A percentile compares a stretch with the other conserved stretches of the same genome.
These are phyloP conservation scores for Moesziomyces globuligerus DNA, from an alignment of 1,284 basidiomycete genomes.

Conservation along the genomic window DNA sequence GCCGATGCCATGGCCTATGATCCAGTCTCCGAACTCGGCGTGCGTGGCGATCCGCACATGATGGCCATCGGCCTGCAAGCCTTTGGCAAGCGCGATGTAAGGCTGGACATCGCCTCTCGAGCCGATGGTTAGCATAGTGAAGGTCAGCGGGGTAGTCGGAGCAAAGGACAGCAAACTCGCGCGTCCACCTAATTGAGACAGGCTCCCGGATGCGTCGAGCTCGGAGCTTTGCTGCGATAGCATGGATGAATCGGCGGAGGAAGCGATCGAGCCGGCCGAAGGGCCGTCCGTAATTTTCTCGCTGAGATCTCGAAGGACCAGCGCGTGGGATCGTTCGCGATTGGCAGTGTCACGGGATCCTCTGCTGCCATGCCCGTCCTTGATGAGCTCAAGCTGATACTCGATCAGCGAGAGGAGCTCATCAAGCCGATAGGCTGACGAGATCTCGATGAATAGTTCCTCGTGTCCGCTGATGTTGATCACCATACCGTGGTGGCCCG, in stretches of 20 bases:
- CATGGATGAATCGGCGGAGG: slow-evolving; percentile 37
- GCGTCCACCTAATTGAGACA: slow-evolving; percentile 31
- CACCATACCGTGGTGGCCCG: slow-evolving; percentile 86
- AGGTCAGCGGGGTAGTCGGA: slow-evolving; percentile 43
- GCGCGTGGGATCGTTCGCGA: slow-evolving; percentile 46
- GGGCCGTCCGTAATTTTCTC: slow-evolving; percentile 44
- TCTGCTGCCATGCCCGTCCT: slow-evolving; percentile 13
- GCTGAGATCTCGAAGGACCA: slow-evolving; percentile 56
- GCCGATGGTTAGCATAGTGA: slow-evolving; percentile 92
- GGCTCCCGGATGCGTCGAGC: slow-evolving; percentile 6
- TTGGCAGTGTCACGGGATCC: slow-evolving; percentile 16
- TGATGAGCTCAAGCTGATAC: slow-evolving; percentile 70
- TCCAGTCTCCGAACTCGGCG: slow-evolving; percentile 92
- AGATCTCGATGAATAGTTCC: slow-evolving; percentile 94
- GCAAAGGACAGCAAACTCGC: slow-evolving; percentile 43
- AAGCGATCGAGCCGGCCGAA: slow-evolving; percentile 16
- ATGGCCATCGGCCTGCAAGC: slow-evolving; percentile 89
- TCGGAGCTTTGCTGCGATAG: slow-evolving; percentile 18
- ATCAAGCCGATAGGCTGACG: slow-evolving; percentile 78
- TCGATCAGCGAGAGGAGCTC: slow-evolving; percentile 81
- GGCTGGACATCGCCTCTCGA: slow-evolving; percentile 82
- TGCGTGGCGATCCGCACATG: slow-evolving; percentile 87
- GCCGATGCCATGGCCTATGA: slow-evolving; percentile 88
- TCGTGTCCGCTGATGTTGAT: slow-evolving; percentile 94
- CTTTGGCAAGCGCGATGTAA: slow-evolving; percentile 91